A percentile compares a stretch with the other conserved stretches of the same genome.
Conservation (phyloP, 2,329 filamentous ascomycete species). For the Fusarium dimerum region DNA sequence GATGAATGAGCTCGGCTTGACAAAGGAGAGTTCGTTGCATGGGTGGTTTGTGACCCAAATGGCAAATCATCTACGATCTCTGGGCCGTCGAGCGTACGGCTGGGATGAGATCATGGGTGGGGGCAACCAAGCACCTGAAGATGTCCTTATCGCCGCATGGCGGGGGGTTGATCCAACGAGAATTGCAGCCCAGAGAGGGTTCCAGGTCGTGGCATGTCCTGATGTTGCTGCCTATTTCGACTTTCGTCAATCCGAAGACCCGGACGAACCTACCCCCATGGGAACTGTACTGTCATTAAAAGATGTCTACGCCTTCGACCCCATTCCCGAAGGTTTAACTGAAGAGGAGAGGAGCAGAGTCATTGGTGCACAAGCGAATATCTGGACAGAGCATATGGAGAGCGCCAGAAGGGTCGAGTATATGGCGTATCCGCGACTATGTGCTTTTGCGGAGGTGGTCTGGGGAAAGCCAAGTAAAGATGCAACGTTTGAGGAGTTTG, state of each 20-base stretch:
- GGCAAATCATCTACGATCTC: slow-evolving; percentile 11
- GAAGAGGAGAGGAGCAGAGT: slow-evolving; percentile 7
- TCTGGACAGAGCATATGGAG: slow-evolving; percentile 22
- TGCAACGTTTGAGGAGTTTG: not conserved
- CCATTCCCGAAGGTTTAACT: slow-evolving; percentile 9
- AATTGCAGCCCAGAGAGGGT: slow-evolving; percentile 16
- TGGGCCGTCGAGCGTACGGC: slow-evolving; percentile 14
- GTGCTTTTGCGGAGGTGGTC: slow-evolving; percentile 15
- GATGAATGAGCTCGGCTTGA: slow-evolving; percentile 14
- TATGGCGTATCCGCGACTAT: slow-evolving; percentile 8
- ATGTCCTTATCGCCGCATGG: slow-evolving; percentile 16
- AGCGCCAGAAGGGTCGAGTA: slow-evolving; percentile 16
- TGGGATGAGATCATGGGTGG: slow-evolving; percentile 20
- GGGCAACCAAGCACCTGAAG: slow-evolving; percentile 3
- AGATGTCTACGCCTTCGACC: slow-evolving; percentile 13
- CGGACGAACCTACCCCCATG: slow-evolving; percentile 16
- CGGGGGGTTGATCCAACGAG: slow-evolving; percentile 13
- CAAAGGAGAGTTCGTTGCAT: slow-evolving; percentile 11
- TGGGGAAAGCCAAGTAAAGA: slow-evolving; percentile 10
- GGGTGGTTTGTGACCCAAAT: slow-evolving; percentile 18
- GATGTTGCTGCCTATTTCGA: slow-evolving; percentile 17
- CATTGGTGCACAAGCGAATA: slow-evolving; percentile 17
- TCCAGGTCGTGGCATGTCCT: slow-evolving; percentile 15
- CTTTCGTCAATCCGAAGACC: slow-evolving; percentile 18
- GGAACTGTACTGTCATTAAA: slow-evolving; percentile 11